Percentiles rank a stretch among this genome's conserved stretches.
These are phyloP conservation scores for Colletotrichum siamense DNA, from an alignment of 2,329 filamentous ascomycete species.

Conservation along the genomic window DNA sequence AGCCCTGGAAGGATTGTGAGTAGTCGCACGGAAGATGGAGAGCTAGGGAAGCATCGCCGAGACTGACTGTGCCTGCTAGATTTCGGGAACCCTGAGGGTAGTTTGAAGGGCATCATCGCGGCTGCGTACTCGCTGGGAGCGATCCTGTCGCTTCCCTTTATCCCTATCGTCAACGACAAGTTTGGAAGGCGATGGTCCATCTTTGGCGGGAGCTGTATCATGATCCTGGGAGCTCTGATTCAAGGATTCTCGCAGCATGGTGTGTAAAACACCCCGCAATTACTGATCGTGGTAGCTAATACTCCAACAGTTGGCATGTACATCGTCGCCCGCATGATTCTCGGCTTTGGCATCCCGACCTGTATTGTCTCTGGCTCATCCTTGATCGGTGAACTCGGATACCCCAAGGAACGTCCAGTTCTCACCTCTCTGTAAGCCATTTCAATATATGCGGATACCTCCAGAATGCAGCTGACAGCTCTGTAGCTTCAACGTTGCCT, in stretches of 20 bases:
- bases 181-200: conserved; percentile 64
- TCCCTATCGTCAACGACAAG: conserved; percentile 59
- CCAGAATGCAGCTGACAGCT: neutral
- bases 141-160: conserved; percentile 62
- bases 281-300: neutral
- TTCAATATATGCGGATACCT: too few species aligned
- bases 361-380: conserved; percentile 65
- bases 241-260: conserved; percentile 56
- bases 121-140: conserved; percentile 66
- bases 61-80: conserved; percentile 29
- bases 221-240: conserved; percentile 59
- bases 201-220: conserved; percentile 57
- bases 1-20: conserved; percentile 40
- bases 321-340: conserved; percentile 62
- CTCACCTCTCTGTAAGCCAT: conserved; percentile 53
- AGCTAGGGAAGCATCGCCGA: conserved; percentile 6
- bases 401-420: conserved; percentile 65
- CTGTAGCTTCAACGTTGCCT: conserved; percentile 59
- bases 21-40: neutral
- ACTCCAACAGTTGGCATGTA: conserved; percentile 54
- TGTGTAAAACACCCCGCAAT: conserved; percentile 27
- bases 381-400: conserved; percentile 63
- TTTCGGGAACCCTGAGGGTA: conserved; percentile 49
- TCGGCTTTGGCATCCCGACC: conserved; percentile 65
- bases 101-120: conserved; percentile 58